Base-by-base conservation (phyloP, 2,329 filamentous ascomycete species). In the Claviceps sp. region DNA sequence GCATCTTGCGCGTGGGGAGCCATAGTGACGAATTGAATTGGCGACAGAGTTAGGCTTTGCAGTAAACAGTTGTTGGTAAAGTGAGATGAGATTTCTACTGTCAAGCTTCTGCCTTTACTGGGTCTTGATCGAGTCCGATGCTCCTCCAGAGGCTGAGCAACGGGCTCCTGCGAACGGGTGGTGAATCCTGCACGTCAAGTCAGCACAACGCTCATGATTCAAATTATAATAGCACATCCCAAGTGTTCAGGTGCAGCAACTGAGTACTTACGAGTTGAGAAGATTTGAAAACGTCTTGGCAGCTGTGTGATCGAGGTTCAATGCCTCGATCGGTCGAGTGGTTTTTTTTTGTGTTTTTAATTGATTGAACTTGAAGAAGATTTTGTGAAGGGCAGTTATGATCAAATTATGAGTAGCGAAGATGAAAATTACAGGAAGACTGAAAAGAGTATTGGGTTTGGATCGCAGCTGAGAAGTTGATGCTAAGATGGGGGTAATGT, bases 221-320 rank as follows among this genome's bases (percentile, higher is more conserved):
- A 20, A 22, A 34, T 7, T 13, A 13, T 13, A 5, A 9, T 18
- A 22, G 5, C 18, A 49, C 18, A 34, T 2, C 24, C 6, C 24
- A 13, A 18, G 14, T 30, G 4, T 24, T 20, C 6, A 11, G 20
- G 20, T 14, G 24, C 40, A 8, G 18, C 9, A 13, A 11, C 16
- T 11, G 40, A 18, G 13, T 11, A 67, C 88, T 70, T 80, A 95
- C 90, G 89, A 95, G 81, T 93, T 93, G 63, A 96, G 85, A 64
- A 94, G 85, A 76, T 95, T 96, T 78, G 89, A 91, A 85, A 95
- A 96, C 90, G 88, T 95, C 75, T 87, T 95, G 88, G 79, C 85
- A 84, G 72, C 69, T 70, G 65, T 65, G 70, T 72, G 82, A 85
- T 73, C 81, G 82, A 70, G 67, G 63, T 52, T 61, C 58, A 62